Evolutionary conservation across 2,329 filamentous ascomycete species (phyloP).

Genomic region (Ophiostoma himal-ulmi): DNA sequence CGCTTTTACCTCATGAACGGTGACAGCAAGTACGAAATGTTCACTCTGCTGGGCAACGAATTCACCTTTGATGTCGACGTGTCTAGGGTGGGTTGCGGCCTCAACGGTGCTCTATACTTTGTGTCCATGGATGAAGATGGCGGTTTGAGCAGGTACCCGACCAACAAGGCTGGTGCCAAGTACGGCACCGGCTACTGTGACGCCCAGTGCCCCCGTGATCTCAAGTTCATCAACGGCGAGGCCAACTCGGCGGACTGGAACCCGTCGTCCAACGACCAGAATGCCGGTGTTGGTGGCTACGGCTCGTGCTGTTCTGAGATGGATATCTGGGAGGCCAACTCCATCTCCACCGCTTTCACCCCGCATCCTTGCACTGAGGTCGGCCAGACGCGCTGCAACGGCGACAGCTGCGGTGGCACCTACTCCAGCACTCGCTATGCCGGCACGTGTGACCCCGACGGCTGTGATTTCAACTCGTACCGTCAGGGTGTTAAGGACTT

Average conservation of each 20-base stretch:
- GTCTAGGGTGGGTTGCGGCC: constrained; percentile 55
- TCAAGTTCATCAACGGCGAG: constrained; percentile 46
- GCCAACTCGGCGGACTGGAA: constrained; percentile 39
- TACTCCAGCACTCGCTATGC: constrained; percentile 35
- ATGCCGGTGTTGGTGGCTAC: constrained; percentile 43
- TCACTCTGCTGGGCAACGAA: constrained; percentile 55
- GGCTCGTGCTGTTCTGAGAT: constrained; percentile 55
- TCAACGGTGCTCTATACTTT: constrained; percentile 52
- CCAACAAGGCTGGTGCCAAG: constrained; percentile 43
- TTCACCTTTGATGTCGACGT: constrained; percentile 62
- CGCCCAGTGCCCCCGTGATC: constrained; percentile 40
- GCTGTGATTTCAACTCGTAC: constrained; percentile 62
- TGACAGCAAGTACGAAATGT: constrained; percentile 37
- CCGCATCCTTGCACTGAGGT: constrained; percentile 50
- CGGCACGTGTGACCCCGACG: constrained; percentile 57
- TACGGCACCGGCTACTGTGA: constrained; percentile 53
- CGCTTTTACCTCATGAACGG: constrained; percentile 34
- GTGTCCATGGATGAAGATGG: constrained; percentile 47
- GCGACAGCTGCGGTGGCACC: constrained; percentile 43
- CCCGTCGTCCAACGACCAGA: constrained; percentile 45
- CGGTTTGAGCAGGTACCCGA: constrained; percentile 41
- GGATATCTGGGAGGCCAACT: constrained; percentile 60
- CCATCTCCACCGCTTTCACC: constrained; percentile 52
- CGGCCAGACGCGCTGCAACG: constrained; percentile 40
- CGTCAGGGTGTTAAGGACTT: constrained; percentile 55